Evolutionary conservation across 192 early-diverging fungal genomes (phyloP), one percentile per base, ranked within the genome.

Genomic region (Lunasporangiospora selenospora): DNA sequence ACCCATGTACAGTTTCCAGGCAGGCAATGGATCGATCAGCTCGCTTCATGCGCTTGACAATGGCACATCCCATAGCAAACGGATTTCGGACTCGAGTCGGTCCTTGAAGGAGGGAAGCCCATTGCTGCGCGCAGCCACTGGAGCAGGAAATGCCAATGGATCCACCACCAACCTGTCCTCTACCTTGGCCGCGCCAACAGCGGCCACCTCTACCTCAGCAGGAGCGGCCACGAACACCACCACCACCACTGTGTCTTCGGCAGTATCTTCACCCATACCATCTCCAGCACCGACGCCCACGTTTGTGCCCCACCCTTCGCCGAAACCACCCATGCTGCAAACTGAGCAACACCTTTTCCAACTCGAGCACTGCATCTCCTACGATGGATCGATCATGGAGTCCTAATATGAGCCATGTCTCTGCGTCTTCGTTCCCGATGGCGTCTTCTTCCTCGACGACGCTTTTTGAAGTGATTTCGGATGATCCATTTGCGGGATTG

Each of bases 1-100:
- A 61, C 66, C 66, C 7, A 61, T 71, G 53, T 71, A 71, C 39
- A 71, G 13, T 24, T 62, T 62, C 15, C 67, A 71, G 23, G 50
- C 40, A 21, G 59, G 59, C 11, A 36, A 40, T 8, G 59, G 57
- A 0, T 71, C 67, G 10, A 62, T 71, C 11, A 71, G 67, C 41
- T 71, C 67, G 4, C 41, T 71, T 9, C 67, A 71, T 37, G 59
- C 67, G 0, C 53, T 71, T 8, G 67, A 71, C 0, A 47, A 33
- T n/a, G n/a, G n/a, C 13, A 3, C 53, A 18, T 32, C 29, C 21
- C 53, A 58, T 7, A 2, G 33, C 32, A 71, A 71, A 29, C 58
- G 67, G 1, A 71, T 45, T 33, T 71, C 67, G 9, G 67, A 71
- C 31, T 71, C 67, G 16, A 34, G 59, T 29, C 58, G 67, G 6